These are phyloP conservation scores for Yamagishiella unicocca DNA, from an alignment of 139 green algal species.

Conservation along the genomic window DNA sequence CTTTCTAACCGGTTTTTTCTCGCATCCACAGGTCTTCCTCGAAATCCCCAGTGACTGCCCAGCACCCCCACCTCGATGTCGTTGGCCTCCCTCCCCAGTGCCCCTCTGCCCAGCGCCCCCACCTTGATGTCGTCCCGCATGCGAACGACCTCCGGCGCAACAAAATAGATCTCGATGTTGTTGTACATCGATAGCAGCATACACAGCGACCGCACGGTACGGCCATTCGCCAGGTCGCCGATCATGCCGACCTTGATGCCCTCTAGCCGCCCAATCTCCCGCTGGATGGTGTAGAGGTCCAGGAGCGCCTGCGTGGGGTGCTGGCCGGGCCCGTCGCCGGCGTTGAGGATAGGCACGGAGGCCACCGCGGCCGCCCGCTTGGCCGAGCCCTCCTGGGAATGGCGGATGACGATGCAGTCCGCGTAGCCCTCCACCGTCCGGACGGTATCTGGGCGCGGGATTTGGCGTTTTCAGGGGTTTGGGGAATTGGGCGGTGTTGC, in stretches of 20 bases:
- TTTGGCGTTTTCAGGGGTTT: too few species aligned
- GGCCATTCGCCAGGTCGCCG: conserved; percentile 96
- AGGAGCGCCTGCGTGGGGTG: conserved; percentile 98
- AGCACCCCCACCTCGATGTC: too few species aligned
- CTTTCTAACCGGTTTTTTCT: too few species aligned
- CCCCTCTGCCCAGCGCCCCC: neutral
- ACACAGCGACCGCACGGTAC: conserved; percentile 88
- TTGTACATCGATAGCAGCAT: conserved; percentile 91
- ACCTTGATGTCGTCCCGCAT: conserved; percentile 99
- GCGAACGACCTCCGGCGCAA: conserved; percentile 90
- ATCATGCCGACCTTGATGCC: conserved; percentile 94
- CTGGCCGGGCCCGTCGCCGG: conserved; percentile 97
- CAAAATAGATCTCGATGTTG: conserved; percentile 93
- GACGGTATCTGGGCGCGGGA: conserved; percentile 91
- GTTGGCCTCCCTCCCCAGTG: neutral
- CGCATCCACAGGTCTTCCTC: too few species aligned
- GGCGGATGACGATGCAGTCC: conserved; percentile 97
- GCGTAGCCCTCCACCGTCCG: conserved; percentile 96
- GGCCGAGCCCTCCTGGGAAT: conserved; percentile 92
- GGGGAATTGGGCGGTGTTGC: too few species aligned
- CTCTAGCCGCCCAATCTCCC: conserved; percentile 92
- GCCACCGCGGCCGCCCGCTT: conserved; percentile 84
- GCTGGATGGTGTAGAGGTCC: conserved; percentile 98
- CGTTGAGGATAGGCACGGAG: conserved; percentile 95
- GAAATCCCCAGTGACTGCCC: too few species aligned